Evolutionary conservation across 2,329 filamentous ascomycete species (phyloP), one percentile per base, ranked within the genome.

Genomic region (Helotiales sp.): DNA sequence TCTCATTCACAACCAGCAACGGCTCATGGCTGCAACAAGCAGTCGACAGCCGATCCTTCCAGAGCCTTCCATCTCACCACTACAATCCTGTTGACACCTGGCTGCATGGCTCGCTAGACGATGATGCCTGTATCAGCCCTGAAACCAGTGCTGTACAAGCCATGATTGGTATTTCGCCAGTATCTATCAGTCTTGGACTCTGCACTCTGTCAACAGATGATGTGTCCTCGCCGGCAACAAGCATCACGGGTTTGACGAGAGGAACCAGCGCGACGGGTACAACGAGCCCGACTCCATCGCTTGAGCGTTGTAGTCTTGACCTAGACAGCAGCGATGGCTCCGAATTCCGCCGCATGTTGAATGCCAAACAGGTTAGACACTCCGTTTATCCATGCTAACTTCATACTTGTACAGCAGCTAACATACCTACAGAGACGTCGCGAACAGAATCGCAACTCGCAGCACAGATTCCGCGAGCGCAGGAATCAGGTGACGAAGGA

Each of bases 381-480:
- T 28, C n/a, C n/a, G n/a, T n/a, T 15, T 11, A 13, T 11, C 45
- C 11, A 26, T 26, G 6, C 15, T 30, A 3, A 20, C n/a, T 52
- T n/a, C 6, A 24, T 49, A 8, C 22, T 7, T 28, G n/a, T n/a
- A n/a, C 22, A 45, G 17, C 15, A 37, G 22, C 28, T 58, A 32
- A 37, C 6, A 24, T 28, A 40, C n/a, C 1, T 22, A 22, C 54
- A 58, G 54, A 58, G 54, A 58, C 54, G 54, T 24, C 54, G 34
- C n/a, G 54, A 58, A 10, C 54, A 58, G 34, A 58, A 58, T 22
- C 54, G 54, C 30, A 40, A 58, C 4, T 58, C 54, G 10, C 54
- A 58, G 30, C 54, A 40, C 15, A n/a, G 54, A 15, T 58, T 58
- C 22, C 30, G 54, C 6, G 54, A 58, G 30, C 54, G 54, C 22